A percentile compares a stretch with the other conserved stretches of the same genome.
phyloP scores from a whole-genome alignment of 2,329 filamentous ascomycete genomes.

The Ophiostoma fasciatum region DNA sequence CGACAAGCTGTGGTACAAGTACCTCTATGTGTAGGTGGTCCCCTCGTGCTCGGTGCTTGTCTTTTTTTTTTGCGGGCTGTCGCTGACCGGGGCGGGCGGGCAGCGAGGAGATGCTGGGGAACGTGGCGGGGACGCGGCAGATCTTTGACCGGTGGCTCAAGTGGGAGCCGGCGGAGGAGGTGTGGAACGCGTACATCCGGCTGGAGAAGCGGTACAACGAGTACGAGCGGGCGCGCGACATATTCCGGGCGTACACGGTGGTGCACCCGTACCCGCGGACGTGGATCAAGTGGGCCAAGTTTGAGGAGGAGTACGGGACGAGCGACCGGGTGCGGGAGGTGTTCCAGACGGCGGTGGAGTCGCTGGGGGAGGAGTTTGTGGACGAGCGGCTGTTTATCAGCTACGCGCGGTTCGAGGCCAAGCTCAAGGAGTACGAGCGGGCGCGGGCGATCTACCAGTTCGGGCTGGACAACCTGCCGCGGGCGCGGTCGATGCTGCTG shows the following conservation, averaged over 20 bases:
- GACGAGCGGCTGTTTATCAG: constrained; percentile 92
- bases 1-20: constrained; percentile 98
- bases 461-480: constrained; percentile 77
- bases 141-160: constrained; percentile 98
- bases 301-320: constrained; percentile 90
- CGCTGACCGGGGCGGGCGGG: constrained; percentile 50
- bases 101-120: constrained; percentile 84
- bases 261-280: constrained; percentile 91
- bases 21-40: constrained; percentile 39
- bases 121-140: constrained; percentile 79
- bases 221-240: constrained; percentile 74
- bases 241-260: constrained; percentile 80
- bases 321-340: constrained; percentile 86
- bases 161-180: constrained; percentile 92
- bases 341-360: constrained; percentile 76
- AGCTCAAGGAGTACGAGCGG: constrained; percentile 88
- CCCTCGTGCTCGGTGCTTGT: background rate
- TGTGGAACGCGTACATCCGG: constrained; percentile 94
- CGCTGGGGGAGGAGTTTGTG: constrained; percentile 84
- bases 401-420: constrained; percentile 89
- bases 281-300: constrained; percentile 98
- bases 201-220: constrained; percentile 91
- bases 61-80: background rate
- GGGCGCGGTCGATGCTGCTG: constrained; percentile 68
- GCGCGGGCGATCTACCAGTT: constrained; percentile 94